Base-by-base conservation (phyloP, 495 filamentous ascomycete species). In the Lasiosphaeria hispida region DNA sequence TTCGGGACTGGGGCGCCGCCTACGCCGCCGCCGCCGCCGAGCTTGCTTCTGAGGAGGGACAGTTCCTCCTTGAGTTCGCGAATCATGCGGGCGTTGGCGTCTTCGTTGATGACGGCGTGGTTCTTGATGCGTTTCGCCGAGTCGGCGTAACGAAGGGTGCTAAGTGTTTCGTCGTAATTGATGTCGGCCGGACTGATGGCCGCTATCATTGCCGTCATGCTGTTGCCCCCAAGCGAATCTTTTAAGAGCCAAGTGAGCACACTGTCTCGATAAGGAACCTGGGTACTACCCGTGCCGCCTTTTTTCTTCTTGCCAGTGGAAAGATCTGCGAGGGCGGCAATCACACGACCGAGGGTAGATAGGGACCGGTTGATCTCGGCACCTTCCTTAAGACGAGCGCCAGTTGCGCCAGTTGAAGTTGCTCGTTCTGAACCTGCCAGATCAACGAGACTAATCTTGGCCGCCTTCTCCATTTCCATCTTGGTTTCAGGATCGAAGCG, bases 61-160 rank as follows among this genome's bases (percentile, higher is more conserved):
- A 99, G 73, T 65, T 99, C 94, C 68, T 99, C 94, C 71, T 97
- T 99, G 55, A 99, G 75, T 65, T 99, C 94, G 64, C 94, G 82
- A 57, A 99, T 97, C 94, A 99, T 99, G 56, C 93, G 86, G 59
- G 94, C 94, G 69, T 99, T 99, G 41, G 94, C 91, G 76, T 97
- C 94, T 69, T 99, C 94, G 77, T 99, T 99, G 70, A 99, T 89
- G 30, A 99, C 95, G 38, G 94, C 94, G 70, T 99, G 95, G 75
- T 99, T 97, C 90, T 97, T 97, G 79, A 99, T 99, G 62, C 94
- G 84, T 75, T 99, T 99, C 18, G 94, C 94, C 7, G 91, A 96
- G 70, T 99, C 94, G 44, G 94, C 94, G 75, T 99, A 99, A 57
- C 94, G 85, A 10, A 99, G 78, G 10, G 94, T 99, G 70, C 92